phyloP scores from a whole-genome alignment of 768 basidiomycete genomes.

The Boletus vermiculosoides region DNA sequence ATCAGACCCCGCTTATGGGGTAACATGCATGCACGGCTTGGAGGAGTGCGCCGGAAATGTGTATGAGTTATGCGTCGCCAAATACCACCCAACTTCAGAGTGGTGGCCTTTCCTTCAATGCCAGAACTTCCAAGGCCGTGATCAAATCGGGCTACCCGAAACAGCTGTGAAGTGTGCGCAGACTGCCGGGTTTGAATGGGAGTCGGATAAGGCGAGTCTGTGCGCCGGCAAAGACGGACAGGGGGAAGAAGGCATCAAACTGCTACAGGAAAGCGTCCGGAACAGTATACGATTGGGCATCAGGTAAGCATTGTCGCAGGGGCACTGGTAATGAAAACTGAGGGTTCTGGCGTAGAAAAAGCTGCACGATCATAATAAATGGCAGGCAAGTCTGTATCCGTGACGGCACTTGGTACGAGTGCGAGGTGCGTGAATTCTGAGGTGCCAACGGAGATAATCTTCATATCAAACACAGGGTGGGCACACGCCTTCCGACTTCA shows the following conservation, averaged over 20 bases:
- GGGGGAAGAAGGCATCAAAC: slow-evolving; percentile 57
- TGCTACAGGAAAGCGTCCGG: slow-evolving; percentile 61
- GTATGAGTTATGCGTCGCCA: slow-evolving; percentile 79
- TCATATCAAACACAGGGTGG: slow-evolving; percentile 54
- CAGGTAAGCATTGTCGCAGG: slow-evolving; percentile 42
- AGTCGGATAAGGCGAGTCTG: slow-evolving; percentile 47
- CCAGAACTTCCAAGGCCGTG: slow-evolving; percentile 63
- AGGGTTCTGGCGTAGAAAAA: slow-evolving; percentile 50
- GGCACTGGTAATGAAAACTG: slow-evolving; percentile 6
- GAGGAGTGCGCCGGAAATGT: slow-evolving; percentile 87
- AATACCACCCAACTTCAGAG: slow-evolving; percentile 48
- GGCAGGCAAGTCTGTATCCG: slow-evolving; percentile 67
- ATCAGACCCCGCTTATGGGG: slow-evolving; percentile 72
- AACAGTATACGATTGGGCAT: slow-evolving; percentile 49
- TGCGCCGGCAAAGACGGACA: slow-evolving; percentile 64
- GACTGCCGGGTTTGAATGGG: slow-evolving; percentile 68
- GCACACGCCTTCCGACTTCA: slow-evolving; percentile 72
- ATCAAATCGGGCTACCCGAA: slow-evolving; percentile 61
- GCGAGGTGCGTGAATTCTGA: slow-evolving; percentile 54
- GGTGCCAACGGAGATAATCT: slow-evolving; percentile 23
- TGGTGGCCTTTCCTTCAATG: slow-evolving; percentile 89
- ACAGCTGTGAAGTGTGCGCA: slow-evolving; percentile 67
- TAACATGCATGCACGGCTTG: slow-evolving; percentile 76
- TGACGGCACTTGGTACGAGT: slow-evolving; percentile 76
- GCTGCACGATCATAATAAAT: slow-evolving; percentile 84